Conservation (phyloP, 139 green algal species). For the Ulvella scutata region DNA sequence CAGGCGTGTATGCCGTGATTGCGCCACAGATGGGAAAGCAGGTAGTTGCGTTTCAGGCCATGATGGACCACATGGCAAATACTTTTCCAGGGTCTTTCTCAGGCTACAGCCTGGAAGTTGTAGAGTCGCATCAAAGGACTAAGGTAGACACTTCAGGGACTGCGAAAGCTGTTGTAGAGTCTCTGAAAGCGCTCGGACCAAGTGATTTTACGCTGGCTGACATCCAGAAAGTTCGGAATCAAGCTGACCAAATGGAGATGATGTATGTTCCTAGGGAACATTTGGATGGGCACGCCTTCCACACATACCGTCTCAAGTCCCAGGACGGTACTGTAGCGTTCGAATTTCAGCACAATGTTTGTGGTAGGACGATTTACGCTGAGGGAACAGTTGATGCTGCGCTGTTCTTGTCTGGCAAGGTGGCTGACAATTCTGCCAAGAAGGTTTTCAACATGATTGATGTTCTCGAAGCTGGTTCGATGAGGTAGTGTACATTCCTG, state of each 20-base stretch:
- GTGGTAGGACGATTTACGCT: slow-evolving; percentile 78
- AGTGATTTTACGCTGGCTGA: slow-evolving; percentile 9
- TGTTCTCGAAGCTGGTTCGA: slow-evolving; percentile 76
- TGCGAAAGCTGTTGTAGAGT: slow-evolving; percentile 81
- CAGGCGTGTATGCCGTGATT: slow-evolving; percentile 78
- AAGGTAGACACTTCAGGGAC: slow-evolving; percentile 87
- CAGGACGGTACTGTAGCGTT: slow-evolving; percentile 71
- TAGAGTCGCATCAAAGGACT: slow-evolving; percentile 89
- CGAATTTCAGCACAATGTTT: slow-evolving; percentile 97
- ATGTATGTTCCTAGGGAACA: slow-evolving; percentile 23
- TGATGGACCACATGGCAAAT: slow-evolving; percentile 82
- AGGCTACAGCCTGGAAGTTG: slow-evolving; percentile 79
- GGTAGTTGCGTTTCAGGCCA: slow-evolving; percentile 82
- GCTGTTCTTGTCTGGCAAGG: slow-evolving; percentile 66
- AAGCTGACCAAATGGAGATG: slow-evolving; percentile 3
- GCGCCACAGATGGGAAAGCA: slow-evolving; percentile 99
- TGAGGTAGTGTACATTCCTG: slow-evolving; percentile 35
- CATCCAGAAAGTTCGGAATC: slow-evolving; percentile 10
- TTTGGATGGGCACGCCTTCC: slow-evolving; percentile 83
- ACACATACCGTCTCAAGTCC: slow-evolving; percentile 89
- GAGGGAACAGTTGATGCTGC: slow-evolving; percentile 91
- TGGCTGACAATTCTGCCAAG: slow-evolving; percentile 34
- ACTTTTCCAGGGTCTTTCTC: slow-evolving; percentile 85
- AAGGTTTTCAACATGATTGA: slow-evolving; percentile 98
- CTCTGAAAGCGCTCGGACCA: slow-evolving; percentile 71